Evolutionary conservation across 2,329 filamentous ascomycete genomes (phyloP).

Genomic region (Penicillium sp.): DNA sequence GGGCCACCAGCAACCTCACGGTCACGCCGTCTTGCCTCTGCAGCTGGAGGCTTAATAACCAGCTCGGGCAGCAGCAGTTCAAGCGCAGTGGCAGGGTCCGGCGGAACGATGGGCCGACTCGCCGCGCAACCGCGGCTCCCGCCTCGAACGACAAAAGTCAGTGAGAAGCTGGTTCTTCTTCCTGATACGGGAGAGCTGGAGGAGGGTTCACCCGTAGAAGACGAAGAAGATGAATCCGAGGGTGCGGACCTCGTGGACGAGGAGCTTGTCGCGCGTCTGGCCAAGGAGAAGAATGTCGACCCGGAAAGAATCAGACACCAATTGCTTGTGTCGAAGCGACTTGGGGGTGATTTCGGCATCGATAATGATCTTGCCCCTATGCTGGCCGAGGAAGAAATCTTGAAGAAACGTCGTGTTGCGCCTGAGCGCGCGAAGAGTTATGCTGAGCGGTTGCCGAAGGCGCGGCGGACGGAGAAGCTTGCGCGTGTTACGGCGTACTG

Average conservation of each 20-base stretch:
- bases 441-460: slow-evolving; percentile 83
- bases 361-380: slow-evolving; percentile 46
- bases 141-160: slow-evolving; percentile 82
- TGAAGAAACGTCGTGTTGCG: slow-evolving; percentile 45
- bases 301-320: slow-evolving; percentile 29
- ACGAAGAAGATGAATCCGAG: slow-evolving; percentile 21
- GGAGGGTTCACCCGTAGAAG: slow-evolving; percentile 37
- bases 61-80: slow-evolving; percentile 28
- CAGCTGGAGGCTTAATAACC: slow-evolving; percentile 26
- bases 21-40: slow-evolving; percentile 28
- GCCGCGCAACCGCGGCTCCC: slow-evolving; percentile 57
- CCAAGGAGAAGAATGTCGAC: slow-evolving; percentile 28
- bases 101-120: slow-evolving; percentile 50
- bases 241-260: slow-evolving; percentile 28
- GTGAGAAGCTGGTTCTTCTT: slow-evolving; percentile 89
- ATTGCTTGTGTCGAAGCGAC: slow-evolving; percentile 26
- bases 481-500: slow-evolving; percentile 91
- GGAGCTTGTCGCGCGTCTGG: slow-evolving; percentile 29
- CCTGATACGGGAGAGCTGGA: slow-evolving; percentile 57
- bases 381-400: slow-evolving; percentile 51
- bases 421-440: slow-evolving; percentile 70
- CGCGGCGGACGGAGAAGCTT: slow-evolving; percentile 74
- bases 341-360: slow-evolving; percentile 48
- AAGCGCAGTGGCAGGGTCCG: slow-evolving; percentile 40
- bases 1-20: slow-evolving; percentile 46